A percentile compares a stretch with the other conserved stretches of the same genome.
Conservation (phyloP, 2,329 filamentous ascomycete genomes). For the Ceratocystis papillata region DNA sequence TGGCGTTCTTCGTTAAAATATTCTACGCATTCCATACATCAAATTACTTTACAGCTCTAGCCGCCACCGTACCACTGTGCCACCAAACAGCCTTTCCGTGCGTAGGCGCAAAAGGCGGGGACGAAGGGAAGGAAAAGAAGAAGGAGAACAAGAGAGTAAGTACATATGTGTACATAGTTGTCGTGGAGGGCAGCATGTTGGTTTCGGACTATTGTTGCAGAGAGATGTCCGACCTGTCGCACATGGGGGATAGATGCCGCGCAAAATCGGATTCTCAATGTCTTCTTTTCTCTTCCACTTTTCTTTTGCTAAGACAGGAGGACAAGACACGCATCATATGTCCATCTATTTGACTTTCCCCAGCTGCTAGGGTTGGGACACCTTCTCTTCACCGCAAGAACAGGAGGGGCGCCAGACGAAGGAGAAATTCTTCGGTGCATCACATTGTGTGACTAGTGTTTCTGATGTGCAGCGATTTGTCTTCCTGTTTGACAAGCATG, state of each 20-base stretch:
- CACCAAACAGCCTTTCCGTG: neutral
- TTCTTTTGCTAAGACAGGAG: neutral
- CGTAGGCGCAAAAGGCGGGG: neutral
- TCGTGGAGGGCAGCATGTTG: neutral
- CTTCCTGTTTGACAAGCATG: neutral
- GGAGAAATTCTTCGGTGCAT: constrained; percentile 1
- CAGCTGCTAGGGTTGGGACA: neutral
- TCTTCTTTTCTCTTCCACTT: neutral
- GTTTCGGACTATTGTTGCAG: neutral
- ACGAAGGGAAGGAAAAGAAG: neutral
- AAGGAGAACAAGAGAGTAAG: too few species aligned
- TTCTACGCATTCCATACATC: neutral
- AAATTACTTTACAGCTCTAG: neutral
- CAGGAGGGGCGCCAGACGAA: neutral
- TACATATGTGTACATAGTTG: neutral
- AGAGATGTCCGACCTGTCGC: neutral
- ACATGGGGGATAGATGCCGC: neutral
- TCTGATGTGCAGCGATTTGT: neutral
- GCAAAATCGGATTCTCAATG: neutral
- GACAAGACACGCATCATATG: neutral
- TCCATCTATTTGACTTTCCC: too few species aligned
- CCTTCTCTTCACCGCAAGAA: constrained; percentile 8
- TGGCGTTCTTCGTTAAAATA: neutral
- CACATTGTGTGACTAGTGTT: constrained; percentile 13
- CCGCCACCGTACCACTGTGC: neutral